Conservation (phyloP, 2,329 filamentous ascomycete species). For the Pyricularia sp. region DNA sequence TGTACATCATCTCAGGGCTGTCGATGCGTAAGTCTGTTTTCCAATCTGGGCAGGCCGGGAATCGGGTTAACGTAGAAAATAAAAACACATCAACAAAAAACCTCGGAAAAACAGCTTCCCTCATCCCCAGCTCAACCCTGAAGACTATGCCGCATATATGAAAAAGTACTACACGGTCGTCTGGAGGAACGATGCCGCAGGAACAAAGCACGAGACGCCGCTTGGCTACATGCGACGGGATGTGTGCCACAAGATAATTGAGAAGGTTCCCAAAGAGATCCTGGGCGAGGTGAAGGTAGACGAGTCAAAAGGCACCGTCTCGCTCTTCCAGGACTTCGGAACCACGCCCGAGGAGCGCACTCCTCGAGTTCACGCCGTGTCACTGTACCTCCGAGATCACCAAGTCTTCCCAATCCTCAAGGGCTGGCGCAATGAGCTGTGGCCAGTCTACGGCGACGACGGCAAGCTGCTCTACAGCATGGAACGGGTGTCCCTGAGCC, state of each 20-base stretch:
- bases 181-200: constrained; percentile 37
- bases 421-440: constrained; percentile 72
- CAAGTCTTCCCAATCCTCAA: constrained; percentile 59
- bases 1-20: constrained; percentile 12
- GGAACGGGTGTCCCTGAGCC: constrained; percentile 59
- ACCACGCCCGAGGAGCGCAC: constrained; percentile 49
- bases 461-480: constrained; percentile 56
- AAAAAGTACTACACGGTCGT: constrained; percentile 54
- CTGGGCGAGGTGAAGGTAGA: constrained; percentile 50
- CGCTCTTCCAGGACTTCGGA: constrained; percentile 35
- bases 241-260: constrained; percentile 35
- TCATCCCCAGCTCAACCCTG: constrained; percentile 49
- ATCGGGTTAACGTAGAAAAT: neutral
- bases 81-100: neutral
- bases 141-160: constrained; percentile 39
- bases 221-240: constrained; percentile 48
- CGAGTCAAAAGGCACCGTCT: constrained; percentile 45
- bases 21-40: constrained; percentile 12
- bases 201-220: constrained; percentile 41
- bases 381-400: constrained; percentile 55
- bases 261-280: constrained; percentile 29
- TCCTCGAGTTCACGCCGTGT: constrained; percentile 38
- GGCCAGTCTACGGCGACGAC: constrained; percentile 53
- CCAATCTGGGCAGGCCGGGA: neutral
- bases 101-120: constrained; percentile 52